These are phyloP conservation scores for Planoprotostelium fungivorum DNA, from an alignment of 78 protist genomes.

Conservation along the genomic window DNA sequence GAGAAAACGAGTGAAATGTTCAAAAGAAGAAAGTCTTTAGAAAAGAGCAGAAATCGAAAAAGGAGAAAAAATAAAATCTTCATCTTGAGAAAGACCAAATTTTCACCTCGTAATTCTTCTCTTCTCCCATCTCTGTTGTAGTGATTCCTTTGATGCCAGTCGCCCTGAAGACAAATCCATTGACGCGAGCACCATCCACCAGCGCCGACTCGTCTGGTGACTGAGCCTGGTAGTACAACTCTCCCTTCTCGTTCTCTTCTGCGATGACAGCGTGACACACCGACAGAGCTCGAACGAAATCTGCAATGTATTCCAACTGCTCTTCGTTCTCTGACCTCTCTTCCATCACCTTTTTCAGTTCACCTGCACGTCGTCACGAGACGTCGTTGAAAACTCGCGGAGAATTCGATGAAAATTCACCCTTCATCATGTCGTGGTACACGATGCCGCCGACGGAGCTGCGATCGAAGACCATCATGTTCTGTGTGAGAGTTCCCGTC, in stretches of 20 bases:
- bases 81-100: neutral
- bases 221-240: constrained; percentile 56
- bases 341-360: neutral
- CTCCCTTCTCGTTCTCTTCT: constrained; percentile 49
- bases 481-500: constrained; percentile 76
- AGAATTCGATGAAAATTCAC: constrained; percentile 2
- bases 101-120: constrained; percentile 23
- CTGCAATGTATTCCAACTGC: neutral
- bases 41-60: neutral
- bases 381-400: neutral
- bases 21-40: neutral
- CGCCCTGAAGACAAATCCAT: constrained; percentile 59
- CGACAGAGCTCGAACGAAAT: constrained; percentile 36
- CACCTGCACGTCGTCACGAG: neutral
- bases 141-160: constrained; percentile 37
- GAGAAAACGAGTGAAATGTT: no score
- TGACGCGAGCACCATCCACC: constrained; percentile 68
- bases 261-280: constrained; percentile 50
- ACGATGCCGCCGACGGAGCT: constrained; percentile 51
- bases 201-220: constrained; percentile 85
- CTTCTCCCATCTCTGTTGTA: constrained; percentile 30
- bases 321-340: constrained; percentile 1
- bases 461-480: constrained; percentile 57
- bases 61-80: neutral
- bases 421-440: constrained; percentile 24